These are phyloP conservation scores for Botrytis squamosa DNA, from an alignment of 2,329 filamentous ascomycete species.

Conservation along the genomic window DNA sequence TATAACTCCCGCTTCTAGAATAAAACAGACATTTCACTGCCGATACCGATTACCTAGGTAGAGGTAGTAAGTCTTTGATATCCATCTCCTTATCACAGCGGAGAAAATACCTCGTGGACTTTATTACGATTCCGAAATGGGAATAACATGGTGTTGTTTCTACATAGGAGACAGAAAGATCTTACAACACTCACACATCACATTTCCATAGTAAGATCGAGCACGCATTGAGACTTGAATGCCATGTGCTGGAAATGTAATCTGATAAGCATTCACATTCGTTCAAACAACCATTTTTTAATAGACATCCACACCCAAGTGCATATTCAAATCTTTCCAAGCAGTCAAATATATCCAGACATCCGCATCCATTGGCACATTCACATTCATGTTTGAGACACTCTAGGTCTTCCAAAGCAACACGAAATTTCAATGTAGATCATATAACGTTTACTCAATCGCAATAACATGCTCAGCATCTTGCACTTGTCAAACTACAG, in stretches of 20 bases:
- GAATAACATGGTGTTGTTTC: background rate
- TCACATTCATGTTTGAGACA: background rate
- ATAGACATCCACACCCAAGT: background rate
- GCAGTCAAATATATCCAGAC: background rate
- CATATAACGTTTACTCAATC: background rate
- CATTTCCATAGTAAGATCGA: background rate
- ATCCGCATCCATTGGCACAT: background rate
- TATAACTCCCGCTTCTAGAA: slow-evolving; percentile 10
- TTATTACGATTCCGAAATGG: too few relatives aligned
- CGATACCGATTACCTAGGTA: background rate
- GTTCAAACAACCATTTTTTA: background rate
- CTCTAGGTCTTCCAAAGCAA: background rate
- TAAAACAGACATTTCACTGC: background rate
- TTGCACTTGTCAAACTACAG: background rate
- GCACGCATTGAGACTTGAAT: background rate
- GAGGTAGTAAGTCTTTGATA: too few relatives aligned
- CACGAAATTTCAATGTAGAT: background rate
- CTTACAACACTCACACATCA: background rate
- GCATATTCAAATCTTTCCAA: background rate
- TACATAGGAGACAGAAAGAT: background rate
- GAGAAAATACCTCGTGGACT: background rate
- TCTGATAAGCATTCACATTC: background rate
- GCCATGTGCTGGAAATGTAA: background rate
- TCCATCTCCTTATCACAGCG: background rate
- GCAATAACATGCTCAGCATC: background rate